Conservation (phyloP, 257 asterid genomes). For the Przewalskia tangutica region DNA sequence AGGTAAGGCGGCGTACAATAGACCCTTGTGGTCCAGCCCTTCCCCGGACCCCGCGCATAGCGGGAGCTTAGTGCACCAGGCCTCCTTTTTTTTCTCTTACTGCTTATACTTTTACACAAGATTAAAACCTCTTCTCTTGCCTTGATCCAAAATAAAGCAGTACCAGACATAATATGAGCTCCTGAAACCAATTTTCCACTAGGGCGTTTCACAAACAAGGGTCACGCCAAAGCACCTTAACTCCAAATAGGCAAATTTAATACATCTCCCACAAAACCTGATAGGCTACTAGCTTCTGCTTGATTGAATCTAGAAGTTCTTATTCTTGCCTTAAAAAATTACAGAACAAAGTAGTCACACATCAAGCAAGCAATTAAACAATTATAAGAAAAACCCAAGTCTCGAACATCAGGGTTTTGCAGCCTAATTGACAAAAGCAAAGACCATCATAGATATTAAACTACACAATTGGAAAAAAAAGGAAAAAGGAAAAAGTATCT, state of each 20-base stretch:
- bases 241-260: neutral
- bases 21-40: no score
- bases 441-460: neutral
- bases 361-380: neutral
- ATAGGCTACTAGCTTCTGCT: neutral
- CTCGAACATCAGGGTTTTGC: neutral
- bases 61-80: no score
- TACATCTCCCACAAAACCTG: neutral
- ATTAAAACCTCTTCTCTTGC: neutral
- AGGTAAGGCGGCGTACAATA: no score
- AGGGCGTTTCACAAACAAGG: neutral
- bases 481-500: neutral
- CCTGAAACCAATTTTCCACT: neutral
- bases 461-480: neutral
- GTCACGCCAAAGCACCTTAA: neutral
- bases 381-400: neutral
- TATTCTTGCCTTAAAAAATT: neutral
- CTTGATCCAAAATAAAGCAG: neutral
- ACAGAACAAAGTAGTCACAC: neutral
- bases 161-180: neutral
- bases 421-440: neutral
- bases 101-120: neutral
- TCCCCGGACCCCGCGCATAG: no score
- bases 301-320: neutral
- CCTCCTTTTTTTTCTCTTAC: neutral